Conservation (phyloP, 2,329 filamentous ascomycete genomes). For the Conoideocrella luteorostrata region DNA sequence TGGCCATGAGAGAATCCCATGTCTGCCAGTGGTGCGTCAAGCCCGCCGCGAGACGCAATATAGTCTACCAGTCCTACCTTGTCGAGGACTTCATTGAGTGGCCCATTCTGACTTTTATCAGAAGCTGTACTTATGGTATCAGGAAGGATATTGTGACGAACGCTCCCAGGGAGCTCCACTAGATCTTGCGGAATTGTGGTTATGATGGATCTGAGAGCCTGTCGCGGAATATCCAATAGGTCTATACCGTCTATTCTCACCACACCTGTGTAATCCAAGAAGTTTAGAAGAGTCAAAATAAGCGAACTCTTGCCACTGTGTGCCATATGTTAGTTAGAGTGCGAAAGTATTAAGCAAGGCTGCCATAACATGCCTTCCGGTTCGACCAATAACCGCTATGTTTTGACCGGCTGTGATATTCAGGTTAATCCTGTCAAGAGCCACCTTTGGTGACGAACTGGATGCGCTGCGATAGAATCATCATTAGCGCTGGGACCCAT, state of each 20-base stretch:
- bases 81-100: conserved; percentile 7
- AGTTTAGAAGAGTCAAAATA: neutral
- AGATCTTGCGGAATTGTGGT: neutral
- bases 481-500: neutral
- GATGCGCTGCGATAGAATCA: neutral
- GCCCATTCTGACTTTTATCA: conserved; percentile 5
- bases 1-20: conserved; percentile 13
- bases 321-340: too few relatives aligned
- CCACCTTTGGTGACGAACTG: neutral
- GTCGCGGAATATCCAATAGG: neutral
- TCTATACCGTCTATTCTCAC: neutral
- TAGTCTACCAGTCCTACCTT: conserved; percentile 10
- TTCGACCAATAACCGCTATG: conserved; percentile 16
- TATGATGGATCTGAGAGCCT: neutral
- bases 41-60: conserved; percentile 7
- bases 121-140: too few relatives aligned
- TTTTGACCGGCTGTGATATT: conserved; percentile 15
- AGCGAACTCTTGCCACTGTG: neutral
- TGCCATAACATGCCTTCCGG: too few relatives aligned
- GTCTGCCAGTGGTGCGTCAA: conserved; percentile 9
- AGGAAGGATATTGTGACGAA: neutral
- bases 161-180: neutral
- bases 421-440: conserved; percentile 10
- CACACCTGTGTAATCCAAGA: neutral
- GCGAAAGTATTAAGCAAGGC: too few relatives aligned